Conservation (phyloP, 495 filamentous ascomycete genomes). For the Penicillium soppii region DNA sequence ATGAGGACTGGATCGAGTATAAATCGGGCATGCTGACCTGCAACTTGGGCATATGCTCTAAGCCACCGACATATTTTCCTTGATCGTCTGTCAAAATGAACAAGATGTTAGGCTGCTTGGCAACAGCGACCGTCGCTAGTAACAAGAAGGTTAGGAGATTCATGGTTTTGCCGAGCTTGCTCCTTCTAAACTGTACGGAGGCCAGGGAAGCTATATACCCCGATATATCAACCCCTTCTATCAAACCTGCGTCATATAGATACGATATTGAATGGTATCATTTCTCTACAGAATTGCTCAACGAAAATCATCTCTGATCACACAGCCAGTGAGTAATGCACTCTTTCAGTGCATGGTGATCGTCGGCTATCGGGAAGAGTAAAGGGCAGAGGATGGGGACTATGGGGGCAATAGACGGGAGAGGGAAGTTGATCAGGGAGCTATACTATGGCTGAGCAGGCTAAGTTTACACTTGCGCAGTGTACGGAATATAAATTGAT, state of each 20-base stretch:
- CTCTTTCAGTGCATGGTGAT: too few relatives aligned
- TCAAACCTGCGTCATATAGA: not conserved
- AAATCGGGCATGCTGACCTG: constrained; percentile 21
- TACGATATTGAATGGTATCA: constrained; percentile 15
- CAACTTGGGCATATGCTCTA: constrained; percentile 56
- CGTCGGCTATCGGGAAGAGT: not conserved
- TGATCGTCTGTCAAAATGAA: constrained; percentile 66
- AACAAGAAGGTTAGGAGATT: constrained; percentile 6
- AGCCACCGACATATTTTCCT: constrained; percentile 54
- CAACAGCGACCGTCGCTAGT: constrained; percentile 10
- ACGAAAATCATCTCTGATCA: constrained; percentile 11
- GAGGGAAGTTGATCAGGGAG: not conserved
- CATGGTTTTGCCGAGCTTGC: not conserved
- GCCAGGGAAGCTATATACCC: constrained; percentile 4
- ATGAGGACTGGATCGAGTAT: not conserved
- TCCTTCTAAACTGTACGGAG: not conserved
- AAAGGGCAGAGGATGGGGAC: not conserved
- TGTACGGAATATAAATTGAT: not conserved
- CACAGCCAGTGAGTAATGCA: too few relatives aligned
- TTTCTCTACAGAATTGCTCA: constrained; percentile 22
- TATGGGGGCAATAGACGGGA: not conserved
- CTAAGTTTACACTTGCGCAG: not conserved
- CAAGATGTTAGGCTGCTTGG: constrained; percentile 53
- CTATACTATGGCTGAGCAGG: not conserved
- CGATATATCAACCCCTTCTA: not conserved